Evolutionary conservation across 2,329 filamentous ascomycete species (phyloP), one percentile per base, ranked within the genome.

Genomic region (Periconia sp.): DNA sequence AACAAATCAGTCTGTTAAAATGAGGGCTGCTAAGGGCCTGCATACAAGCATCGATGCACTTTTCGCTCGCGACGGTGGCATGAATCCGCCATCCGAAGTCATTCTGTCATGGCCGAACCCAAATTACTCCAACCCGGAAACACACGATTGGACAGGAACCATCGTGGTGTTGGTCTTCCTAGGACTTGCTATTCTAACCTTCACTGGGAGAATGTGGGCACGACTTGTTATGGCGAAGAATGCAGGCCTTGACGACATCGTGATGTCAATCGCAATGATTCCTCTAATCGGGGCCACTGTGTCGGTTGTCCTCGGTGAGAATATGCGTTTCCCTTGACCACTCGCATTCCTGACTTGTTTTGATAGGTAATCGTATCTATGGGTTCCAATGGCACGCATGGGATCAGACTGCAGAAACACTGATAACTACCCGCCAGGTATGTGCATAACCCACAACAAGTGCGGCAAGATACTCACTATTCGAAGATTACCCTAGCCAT

Each of bases 111-210:
- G 76, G 76, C 77, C 78, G 5, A 54, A 38, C 23, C 72, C 77
- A 6, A 79, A 80, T 50, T 74, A 75, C 52, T 48, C 70, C 36
- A 57, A 79, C 49, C 78, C 77, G 5, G 62, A 61, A 11, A 73
- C 69, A 19, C 69, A 74, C 47, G 74, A 74, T 10, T 69, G 73
- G 52, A 69, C 56, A 23, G 69, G 73, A 16, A 60, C 77, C 10
- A 63, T 77, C 16, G 59, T 75, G 5, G 69, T 73, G 17, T 52
- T 74, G 4, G 45, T 75, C 3, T 61, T 75, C 22, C 58, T 72
- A n/a, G 53, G 52, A 3, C 30, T 78, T 3, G 69, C 73, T 1
- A 61, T 73, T 8, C 19, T 73, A 1, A 57, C 76, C 2, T 73
- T 76, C 37, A 40, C 51, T 11, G 64, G 76, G 22, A 72, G 78